phyloP scores from a whole-genome alignment of 2,329 filamentous ascomycete genomes.

The Nemania bipapillata region DNA sequence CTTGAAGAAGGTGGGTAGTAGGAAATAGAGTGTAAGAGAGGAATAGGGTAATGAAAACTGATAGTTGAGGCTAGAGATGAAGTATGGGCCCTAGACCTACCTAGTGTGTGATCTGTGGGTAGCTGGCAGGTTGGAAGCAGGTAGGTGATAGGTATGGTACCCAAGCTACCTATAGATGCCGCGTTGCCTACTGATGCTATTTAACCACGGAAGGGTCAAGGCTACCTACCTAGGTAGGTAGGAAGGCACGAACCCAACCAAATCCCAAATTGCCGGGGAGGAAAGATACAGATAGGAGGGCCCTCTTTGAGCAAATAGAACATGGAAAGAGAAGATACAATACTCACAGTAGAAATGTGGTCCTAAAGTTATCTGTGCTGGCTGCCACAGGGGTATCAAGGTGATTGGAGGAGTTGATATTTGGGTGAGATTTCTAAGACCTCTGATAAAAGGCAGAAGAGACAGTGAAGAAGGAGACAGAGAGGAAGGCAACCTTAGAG shows the following conservation, averaged over 20 bases:
- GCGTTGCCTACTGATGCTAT: too few species aligned
- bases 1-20: not conserved
- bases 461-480: not conserved
- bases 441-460: not conserved
- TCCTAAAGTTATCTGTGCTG: not conserved
- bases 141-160: not conserved
- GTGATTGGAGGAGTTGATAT: not conserved
- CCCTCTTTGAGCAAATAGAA: too few species aligned
- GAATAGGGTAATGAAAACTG: not conserved
- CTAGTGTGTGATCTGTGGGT: not conserved
- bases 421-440: not conserved
- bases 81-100: not conserved
- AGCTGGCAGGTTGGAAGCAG: not conserved
- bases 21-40: not conserved
- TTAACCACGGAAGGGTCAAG: too few species aligned
- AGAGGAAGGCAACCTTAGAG: not conserved
- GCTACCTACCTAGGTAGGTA: too few species aligned
- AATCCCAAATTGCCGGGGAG: not conserved
- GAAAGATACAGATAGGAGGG: too few species aligned
- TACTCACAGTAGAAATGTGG: slow-evolving; percentile 13
- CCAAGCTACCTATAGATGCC: too few species aligned
- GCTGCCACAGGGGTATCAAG: not conserved
- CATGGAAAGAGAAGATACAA: not conserved
- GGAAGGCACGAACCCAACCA: not conserved
- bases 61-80: not conserved